Percentiles rank a stretch among this genome's conserved stretches.
phyloP scores from a whole-genome alignment of 164 flowering plant species.

The Warburgia ugandensis region DNA sequence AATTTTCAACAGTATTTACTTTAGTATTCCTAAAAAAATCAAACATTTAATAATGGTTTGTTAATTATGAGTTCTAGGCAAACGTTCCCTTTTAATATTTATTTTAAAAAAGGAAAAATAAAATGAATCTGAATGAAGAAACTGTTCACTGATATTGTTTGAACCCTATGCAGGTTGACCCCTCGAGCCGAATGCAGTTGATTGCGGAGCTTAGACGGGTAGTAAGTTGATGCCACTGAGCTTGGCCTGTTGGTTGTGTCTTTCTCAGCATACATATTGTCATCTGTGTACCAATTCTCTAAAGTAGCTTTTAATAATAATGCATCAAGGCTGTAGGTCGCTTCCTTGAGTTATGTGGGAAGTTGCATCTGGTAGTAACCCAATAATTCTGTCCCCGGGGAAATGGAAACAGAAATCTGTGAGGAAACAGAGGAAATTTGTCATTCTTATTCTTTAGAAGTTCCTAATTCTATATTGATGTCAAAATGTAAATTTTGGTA shows the following conservation, averaged over 20 bases:
- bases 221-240: conserved; percentile 8
- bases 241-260: not conserved
- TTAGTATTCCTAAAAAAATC: no score
- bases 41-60: no score
- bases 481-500: conserved; percentile 15
- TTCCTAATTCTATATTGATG: not conserved
- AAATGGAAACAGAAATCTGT: not conserved
- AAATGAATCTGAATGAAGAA: no score
- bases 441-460: not conserved
- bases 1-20: no score
- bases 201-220: conserved; percentile 21
- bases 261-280: not conserved
- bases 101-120: no score
- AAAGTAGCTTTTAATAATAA: no score
- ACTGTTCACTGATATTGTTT: not conserved
- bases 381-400: not conserved
- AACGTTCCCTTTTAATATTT: no score
- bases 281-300: no score
- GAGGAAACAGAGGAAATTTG: not conserved
- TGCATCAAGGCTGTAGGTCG: no score
- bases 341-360: no score
- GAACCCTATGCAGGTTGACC: conserved; percentile 26
- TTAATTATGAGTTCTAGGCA: no score
- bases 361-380: conserved; percentile 1
- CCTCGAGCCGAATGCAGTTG: conserved; percentile 18